Conservation (phyloP, 1,284 basidiomycete species). For the Irpex sp. region DNA sequence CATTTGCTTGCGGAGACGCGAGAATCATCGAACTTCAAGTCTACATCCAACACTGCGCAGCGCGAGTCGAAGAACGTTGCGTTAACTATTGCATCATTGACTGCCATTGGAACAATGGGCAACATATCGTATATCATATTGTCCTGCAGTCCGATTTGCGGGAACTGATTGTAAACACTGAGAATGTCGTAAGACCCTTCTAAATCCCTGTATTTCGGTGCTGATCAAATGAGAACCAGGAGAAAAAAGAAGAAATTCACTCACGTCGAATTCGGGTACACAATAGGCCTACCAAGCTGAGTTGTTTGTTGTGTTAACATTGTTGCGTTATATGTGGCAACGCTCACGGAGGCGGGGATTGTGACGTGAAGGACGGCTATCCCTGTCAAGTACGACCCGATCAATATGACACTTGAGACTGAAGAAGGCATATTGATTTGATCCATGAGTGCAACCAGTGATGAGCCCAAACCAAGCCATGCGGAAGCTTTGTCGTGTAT, state of each 20-base stretch:
- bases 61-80: too few relatives aligned
- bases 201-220: too few relatives aligned
- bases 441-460: not conserved
- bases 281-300: not conserved
- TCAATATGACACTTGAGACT: not conserved
- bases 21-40: too few relatives aligned
- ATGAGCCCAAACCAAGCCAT: not conserved
- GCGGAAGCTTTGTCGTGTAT: not conserved
- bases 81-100: too few relatives aligned
- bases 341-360: not conserved
- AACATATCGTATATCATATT: too few relatives aligned
- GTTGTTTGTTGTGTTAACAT: not conserved
- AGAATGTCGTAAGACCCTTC: too few relatives aligned
- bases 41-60: not conserved
- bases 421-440: not conserved
- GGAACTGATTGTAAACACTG: too few relatives aligned
- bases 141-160: too few relatives aligned
- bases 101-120: too few relatives aligned
- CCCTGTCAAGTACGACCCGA: not conserved
- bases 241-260: too few relatives aligned
- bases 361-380: constrained; percentile 1
- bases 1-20: too few relatives aligned
- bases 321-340: not conserved
- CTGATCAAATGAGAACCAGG: not conserved
- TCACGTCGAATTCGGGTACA: not conserved